Evolutionary conservation across 1,139 yeast species (phyloP).

Genomic region (Geotrichum siamense): DNA sequence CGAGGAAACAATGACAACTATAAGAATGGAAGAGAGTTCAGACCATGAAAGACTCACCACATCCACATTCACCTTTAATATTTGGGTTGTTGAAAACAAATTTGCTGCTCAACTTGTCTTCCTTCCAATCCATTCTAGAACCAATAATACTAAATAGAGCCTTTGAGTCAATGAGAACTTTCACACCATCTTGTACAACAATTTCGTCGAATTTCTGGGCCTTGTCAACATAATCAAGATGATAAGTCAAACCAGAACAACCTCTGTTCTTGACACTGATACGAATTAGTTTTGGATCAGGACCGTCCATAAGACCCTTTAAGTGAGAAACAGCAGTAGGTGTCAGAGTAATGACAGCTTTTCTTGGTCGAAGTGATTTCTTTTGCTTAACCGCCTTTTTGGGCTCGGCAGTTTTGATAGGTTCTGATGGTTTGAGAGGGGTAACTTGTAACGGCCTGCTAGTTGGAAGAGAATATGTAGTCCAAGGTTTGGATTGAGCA

Average conservation of each 20-base stretch:
- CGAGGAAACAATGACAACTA: no score
- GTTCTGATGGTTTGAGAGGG: constrained; percentile 26
- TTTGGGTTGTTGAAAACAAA: constrained; percentile 93
- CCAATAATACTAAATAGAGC: constrained; percentile 94
- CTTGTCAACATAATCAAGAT: constrained; percentile 77
- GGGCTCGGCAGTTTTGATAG: constrained; percentile 30
- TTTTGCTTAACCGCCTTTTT: constrained; percentile 31
- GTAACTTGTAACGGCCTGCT: constrained; percentile 7
- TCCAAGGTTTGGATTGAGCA: constrained; percentile 12
- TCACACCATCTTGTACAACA: constrained; percentile 82
- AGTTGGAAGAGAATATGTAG: constrained; percentile 16
- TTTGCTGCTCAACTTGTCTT: constrained; percentile 80
- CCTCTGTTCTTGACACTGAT: constrained; percentile 95
- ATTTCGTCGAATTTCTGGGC: constrained; percentile 93
- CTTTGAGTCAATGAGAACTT: constrained; percentile 87
- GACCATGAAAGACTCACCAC: constrained; percentile 98
- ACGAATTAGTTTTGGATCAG: constrained; percentile 81
- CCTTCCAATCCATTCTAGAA: constrained; percentile 97
- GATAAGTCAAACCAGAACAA: constrained; percentile 90
- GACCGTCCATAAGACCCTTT: constrained; percentile 58
- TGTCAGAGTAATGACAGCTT: constrained; percentile 77
- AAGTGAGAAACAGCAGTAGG: constrained; percentile 70
- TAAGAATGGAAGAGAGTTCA: no score
- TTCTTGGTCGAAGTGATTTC: constrained; percentile 72
- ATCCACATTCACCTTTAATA: constrained; percentile 95